A percentile compares a stretch with the other conserved stretches of the same genome.
Conservation (phyloP, 495 filamentous ascomycete species). For the Pyrenula massariospora region DNA sequence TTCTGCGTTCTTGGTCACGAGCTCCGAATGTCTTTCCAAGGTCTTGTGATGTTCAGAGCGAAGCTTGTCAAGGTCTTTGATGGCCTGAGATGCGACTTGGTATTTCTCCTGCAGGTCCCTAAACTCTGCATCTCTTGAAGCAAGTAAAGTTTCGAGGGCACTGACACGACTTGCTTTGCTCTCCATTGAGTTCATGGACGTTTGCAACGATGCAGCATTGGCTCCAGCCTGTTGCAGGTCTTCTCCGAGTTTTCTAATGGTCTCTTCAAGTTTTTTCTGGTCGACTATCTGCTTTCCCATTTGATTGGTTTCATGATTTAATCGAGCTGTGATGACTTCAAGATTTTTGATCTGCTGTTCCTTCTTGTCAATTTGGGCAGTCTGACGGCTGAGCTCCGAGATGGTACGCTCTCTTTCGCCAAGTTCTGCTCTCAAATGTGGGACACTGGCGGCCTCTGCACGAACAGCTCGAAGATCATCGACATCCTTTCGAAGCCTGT, state of each 20-base stretch:
- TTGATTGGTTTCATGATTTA: background rate
- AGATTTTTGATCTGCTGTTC: background rate
- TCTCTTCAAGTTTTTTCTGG: background rate
- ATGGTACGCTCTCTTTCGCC: background rate
- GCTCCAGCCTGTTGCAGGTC: background rate
- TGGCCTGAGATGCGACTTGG: background rate
- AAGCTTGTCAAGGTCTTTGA: background rate
- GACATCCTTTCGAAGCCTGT: background rate
- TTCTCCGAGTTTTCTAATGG: background rate
- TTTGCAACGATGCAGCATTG: background rate
- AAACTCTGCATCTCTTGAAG: background rate
- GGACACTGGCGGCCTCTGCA: background rate
- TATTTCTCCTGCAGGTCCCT: background rate
- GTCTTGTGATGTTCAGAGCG: background rate
- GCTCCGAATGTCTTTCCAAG: background rate
- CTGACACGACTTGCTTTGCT: background rate
- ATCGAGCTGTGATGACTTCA: background rate
- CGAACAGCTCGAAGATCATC: background rate
- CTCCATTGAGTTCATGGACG: background rate
- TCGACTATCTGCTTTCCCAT: background rate
- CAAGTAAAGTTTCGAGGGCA: background rate
- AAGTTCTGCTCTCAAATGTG: background rate
- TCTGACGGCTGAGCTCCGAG: background rate
- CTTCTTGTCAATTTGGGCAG: background rate
- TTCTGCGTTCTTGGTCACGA: background rate